A percentile compares a stretch with the other conserved stretches of the same genome.
phyloP scores from a whole-genome alignment of 2,329 filamentous ascomycete genomes.

The Zymoseptoria brevis region DNA sequence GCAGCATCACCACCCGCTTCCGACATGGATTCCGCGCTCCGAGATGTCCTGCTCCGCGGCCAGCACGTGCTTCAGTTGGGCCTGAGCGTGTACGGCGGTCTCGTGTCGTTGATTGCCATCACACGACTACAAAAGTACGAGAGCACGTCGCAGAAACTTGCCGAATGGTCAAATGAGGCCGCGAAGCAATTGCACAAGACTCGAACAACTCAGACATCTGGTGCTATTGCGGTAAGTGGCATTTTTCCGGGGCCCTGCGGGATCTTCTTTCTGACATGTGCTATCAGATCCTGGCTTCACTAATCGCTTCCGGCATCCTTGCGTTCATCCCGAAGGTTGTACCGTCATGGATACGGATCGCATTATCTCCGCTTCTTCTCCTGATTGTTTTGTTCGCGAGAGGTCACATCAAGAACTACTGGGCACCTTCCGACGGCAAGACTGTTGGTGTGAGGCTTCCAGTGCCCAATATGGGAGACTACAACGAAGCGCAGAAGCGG shows the following conservation, averaged over 20 bases:
- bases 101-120: constrained; percentile 37
- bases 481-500: constrained; percentile 29
- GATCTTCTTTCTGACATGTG: constrained; percentile 2
- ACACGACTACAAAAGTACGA: constrained; percentile 41
- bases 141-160: constrained; percentile 37
- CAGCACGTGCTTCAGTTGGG: constrained; percentile 35
- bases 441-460: constrained; percentile 23
- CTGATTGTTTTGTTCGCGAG: constrained; percentile 23
- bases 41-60: constrained; percentile 15
- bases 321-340: constrained; percentile 13
- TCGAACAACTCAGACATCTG: constrained; percentile 37
- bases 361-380: constrained; percentile 21
- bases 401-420: constrained; percentile 30
- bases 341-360: constrained; percentile 14
- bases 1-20: neutral
- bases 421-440: constrained; percentile 26
- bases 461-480: constrained; percentile 26
- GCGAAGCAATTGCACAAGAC: constrained; percentile 38
- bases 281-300: constrained; percentile 24
- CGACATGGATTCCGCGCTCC: constrained; percentile 3
- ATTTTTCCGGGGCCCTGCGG: no score
- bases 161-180: constrained; percentile 38
- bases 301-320: constrained; percentile 21
- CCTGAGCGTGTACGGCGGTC: constrained; percentile 37
- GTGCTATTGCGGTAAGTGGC: constrained; percentile 31